Conservation (phyloP, 2,329 filamentous ascomycete genomes). For the Botrytis fragariae region DNA sequence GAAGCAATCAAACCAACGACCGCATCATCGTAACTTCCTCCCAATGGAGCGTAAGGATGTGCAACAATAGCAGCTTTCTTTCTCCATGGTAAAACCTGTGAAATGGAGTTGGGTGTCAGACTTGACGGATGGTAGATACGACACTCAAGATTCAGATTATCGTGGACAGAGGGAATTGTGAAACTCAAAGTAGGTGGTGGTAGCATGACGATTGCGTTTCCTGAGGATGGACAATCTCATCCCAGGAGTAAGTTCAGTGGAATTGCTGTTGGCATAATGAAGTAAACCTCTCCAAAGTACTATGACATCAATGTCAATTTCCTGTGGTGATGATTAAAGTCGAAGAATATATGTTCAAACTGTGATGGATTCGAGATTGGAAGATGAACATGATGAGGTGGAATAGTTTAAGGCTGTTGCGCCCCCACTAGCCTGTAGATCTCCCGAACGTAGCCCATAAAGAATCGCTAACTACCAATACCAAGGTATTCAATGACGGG, state of each 20-base stretch:
- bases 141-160: conserved; percentile 72
- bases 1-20: conserved; percentile 65
- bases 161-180: conserved; percentile 80
- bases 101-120: conserved; percentile 34
- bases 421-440: conserved; percentile 4
- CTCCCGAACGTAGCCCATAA: not conserved
- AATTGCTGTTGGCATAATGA: conserved; percentile 15
- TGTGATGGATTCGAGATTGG: not conserved
- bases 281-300: not conserved
- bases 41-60: conserved; percentile 87
- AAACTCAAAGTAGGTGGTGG: conserved; percentile 62
- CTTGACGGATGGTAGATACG: conserved; percentile 73
- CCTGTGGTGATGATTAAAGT: not conserved
- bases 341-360: not conserved
- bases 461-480: not conserved
- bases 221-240: conserved; percentile 26
- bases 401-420: not conserved
- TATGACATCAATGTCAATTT: not conserved
- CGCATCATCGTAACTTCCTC: conserved; percentile 80
- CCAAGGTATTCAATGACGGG: not conserved
- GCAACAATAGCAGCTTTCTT: conserved; percentile 66
- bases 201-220: conserved; percentile 44
- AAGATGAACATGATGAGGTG: not conserved
- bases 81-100: conserved; percentile 35
- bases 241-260: conserved; percentile 16